Evolutionary conservation across 805 yeast genomes (phyloP), one percentile per base, ranked within the genome.

Genomic region (Zygoascus tannicola): DNA sequence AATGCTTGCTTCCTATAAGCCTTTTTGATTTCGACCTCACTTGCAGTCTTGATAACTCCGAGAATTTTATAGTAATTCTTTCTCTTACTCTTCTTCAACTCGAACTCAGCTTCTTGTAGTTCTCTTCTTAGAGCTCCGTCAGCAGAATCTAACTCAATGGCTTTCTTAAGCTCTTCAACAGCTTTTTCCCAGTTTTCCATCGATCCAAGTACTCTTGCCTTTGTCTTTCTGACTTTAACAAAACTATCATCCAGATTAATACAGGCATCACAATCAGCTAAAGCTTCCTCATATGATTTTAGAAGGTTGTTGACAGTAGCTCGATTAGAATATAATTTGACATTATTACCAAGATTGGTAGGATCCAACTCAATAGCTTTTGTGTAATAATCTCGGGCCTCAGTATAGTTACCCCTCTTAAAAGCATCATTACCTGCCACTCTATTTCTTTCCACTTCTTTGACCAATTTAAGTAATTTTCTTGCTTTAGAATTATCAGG

Each of bases 231-330:
- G 19, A 61, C 94, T 63, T 90, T 90, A 32, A 78, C 64, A 56
- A 85, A 84, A n/a, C 66, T 59, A 1, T 77, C 70, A 57, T 90
- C 92, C 5, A 80, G 57, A 38, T 70, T 73, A 35, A 90, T 67
- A 0, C 96, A 80, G 20, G 65, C 65, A 35, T 78, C 77, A 56
- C 94, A 78, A 63, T 90, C 97, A 14, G 60, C 66, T 2, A 88
- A 70, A 0, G 95, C 94, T 47, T 75, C 74, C 3, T 90, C 94
- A 59, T 80, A 81, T 52, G 76, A 76, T 54, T 86, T 95, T 41
- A 82, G 60, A 56, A 83, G 80, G 55, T 85, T 71, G 52, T 85
- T 80, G 1, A 84, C 94, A 46, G 88, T 87, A 0, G 97, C 96
- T 50, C 96, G 71, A 63, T 90, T 90, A 7, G 95, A 80, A 58